Percentiles rank a stretch among this genome's conserved stretches.
Conservation (phyloP, 305 asterid species). For the Andrographis paniculata region DNA sequence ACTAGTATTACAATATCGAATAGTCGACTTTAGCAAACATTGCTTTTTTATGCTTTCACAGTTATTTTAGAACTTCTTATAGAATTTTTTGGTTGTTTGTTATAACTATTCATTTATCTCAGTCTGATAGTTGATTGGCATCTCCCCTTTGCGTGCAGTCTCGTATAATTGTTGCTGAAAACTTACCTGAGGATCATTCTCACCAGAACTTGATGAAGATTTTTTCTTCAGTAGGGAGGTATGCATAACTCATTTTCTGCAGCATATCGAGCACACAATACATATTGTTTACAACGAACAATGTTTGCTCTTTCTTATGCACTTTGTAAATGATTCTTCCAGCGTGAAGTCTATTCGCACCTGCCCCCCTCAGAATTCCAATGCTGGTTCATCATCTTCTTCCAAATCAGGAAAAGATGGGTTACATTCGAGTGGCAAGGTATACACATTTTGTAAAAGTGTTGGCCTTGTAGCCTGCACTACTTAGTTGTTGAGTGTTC, state of each 20-base stretch:
- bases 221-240: slow-evolving; percentile 88
- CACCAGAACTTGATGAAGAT: slow-evolving; percentile 89
- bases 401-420: slow-evolving; percentile 58
- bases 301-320: slow-evolving; percentile 12
- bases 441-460: slow-evolving; percentile 22
- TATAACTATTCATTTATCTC: slow-evolving; percentile 6
- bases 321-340: slow-evolving; percentile 22
- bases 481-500: no score
- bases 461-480: no score
- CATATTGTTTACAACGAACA: slow-evolving; percentile 1
- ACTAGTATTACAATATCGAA: background rate
- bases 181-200: slow-evolving; percentile 87
- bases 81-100: background rate
- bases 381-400: slow-evolving; percentile 42
- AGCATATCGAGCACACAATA: background rate
- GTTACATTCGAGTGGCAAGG: slow-evolving; percentile 65
- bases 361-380: slow-evolving; percentile 65
- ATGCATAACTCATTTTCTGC: slow-evolving; percentile 15
- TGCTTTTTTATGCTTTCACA: no score
- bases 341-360: slow-evolving; percentile 92
- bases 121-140: slow-evolving; percentile 8
- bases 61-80: no score
- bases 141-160: slow-evolving; percentile 35
- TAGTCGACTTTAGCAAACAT: no score
- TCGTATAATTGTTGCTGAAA: slow-evolving; percentile 78